These are phyloP conservation scores for Moesziomyces globuligerus DNA, from an alignment of 1,284 basidiomycete genomes.

Conservation along the genomic window DNA sequence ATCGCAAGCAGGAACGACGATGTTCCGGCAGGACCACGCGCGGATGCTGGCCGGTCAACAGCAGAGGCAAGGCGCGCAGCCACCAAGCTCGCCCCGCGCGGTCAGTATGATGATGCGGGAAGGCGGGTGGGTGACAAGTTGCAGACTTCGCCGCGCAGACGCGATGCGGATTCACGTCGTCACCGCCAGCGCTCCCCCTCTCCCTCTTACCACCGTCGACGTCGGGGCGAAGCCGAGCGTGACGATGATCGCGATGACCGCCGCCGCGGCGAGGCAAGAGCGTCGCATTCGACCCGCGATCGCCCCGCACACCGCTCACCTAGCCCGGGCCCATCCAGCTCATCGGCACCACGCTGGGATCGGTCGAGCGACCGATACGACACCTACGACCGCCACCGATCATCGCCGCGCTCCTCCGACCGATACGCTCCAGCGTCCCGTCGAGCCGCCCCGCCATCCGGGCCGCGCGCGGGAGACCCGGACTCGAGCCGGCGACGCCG, in stretches of 20 bases:
- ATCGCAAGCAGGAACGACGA: conserved; percentile 20
- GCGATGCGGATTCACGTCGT: conserved; percentile 4
- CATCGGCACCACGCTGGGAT: conserved; percentile 3
- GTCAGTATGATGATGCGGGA: conserved; percentile 33
- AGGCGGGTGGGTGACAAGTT: conserved; percentile 23
- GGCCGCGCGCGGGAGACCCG: conserved; percentile 1
- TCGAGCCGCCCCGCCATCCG: background rate
- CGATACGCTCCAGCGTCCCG: conserved; percentile 5
- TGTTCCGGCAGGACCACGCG: conserved; percentile 13
- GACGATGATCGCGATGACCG: conserved; percentile 9
- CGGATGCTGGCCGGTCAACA: conserved; percentile 1
- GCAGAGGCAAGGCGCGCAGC: conserved; percentile 2
- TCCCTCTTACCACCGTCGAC: conserved; percentile 5
- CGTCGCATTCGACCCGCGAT: background rate
- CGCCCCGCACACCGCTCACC: conserved; percentile 22
- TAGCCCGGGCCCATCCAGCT: conserved; percentile 10
- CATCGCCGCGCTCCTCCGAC: conserved; percentile 6
- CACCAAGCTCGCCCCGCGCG: conserved; percentile 31
- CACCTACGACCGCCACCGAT: conserved; percentile 19
- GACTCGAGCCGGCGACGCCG: conserved; percentile 11
- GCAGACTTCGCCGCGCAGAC: conserved; percentile 23
- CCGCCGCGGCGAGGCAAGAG: conserved; percentile 9
- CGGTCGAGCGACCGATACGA: conserved; percentile 10
- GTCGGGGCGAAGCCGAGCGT: conserved; percentile 3
- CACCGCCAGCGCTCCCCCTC: conserved; percentile 21